phyloP scores from a whole-genome alignment of 2,329 filamentous ascomycete species.

The Fusarium globosum region DNA sequence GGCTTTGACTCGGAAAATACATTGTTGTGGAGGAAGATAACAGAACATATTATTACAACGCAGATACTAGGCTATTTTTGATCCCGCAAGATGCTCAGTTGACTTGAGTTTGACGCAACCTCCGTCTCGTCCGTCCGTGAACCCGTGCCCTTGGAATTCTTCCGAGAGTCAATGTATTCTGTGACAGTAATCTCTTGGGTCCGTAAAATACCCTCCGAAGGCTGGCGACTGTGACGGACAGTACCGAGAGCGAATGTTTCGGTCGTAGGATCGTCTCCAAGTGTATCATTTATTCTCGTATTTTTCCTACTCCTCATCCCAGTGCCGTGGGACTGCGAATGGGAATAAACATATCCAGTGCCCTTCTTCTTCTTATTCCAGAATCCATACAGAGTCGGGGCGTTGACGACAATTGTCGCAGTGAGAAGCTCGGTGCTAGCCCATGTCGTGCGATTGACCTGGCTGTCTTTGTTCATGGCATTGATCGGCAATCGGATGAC shows the following conservation, averaged over 20 bases:
- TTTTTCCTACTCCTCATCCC: not conserved
- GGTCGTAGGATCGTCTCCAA: not conserved
- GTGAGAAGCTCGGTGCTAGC: slow-evolving; percentile 52
- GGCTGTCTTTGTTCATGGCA: slow-evolving; percentile 48
- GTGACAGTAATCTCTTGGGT: not conserved
- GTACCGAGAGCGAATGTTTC: not conserved
- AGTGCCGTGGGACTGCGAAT: not conserved
- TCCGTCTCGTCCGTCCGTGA: not conserved
- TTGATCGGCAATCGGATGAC: slow-evolving; percentile 54
- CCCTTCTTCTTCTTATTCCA: slow-evolving; percentile 43
- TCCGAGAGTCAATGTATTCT: not conserved
- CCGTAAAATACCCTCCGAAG: not conserved
- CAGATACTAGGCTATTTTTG: not conserved
- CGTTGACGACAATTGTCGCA: slow-evolving; percentile 51
- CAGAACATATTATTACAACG: too few species aligned
- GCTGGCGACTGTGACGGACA: not conserved
- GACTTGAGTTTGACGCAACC: not conserved
- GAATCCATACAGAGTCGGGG: slow-evolving; percentile 51
- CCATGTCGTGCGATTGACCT: slow-evolving; percentile 52
- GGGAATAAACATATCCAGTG: not conserved
- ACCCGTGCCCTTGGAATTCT: not conserved
- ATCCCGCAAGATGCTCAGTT: not conserved
- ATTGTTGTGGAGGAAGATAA: not conserved
- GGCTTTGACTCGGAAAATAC: not conserved
- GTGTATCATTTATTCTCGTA: not conserved